Conservation (phyloP, 805 yeast genomes). For the Ogataea paraovalis region DNA sequence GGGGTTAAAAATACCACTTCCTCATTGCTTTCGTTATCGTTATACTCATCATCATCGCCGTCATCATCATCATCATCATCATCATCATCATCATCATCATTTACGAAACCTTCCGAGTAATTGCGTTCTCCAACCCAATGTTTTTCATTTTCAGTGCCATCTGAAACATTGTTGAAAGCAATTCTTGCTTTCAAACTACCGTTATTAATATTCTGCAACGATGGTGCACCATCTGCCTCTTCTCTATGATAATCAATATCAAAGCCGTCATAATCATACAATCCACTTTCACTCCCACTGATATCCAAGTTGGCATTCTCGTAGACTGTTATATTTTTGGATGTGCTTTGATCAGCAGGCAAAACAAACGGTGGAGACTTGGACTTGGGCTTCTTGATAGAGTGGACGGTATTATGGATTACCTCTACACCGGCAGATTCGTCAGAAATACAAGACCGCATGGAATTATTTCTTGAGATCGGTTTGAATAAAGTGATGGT, state of each 20-base stretch:
- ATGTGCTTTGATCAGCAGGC: background rate
- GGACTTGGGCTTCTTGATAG: background rate
- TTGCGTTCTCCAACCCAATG: background rate
- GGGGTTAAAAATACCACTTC: constrained; percentile 15
- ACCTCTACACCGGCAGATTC: background rate
- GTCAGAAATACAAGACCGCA: background rate
- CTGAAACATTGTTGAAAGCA: background rate
- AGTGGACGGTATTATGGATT: background rate
- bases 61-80: too few relatives aligned
- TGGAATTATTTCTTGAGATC: constrained; percentile 4
- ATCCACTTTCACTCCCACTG: constrained; percentile 12
- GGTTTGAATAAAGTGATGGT: constrained; percentile 31
- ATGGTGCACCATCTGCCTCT: constrained; percentile 2
- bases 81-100: background rate
- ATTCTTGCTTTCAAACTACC: background rate
- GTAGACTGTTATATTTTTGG: constrained; percentile 2
- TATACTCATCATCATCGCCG: constrained; percentile 1
- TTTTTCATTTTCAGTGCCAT: background rate
- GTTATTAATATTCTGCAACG: background rate
- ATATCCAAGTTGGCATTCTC: constrained; percentile 11
- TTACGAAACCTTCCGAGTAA: background rate
- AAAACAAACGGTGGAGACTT: background rate
- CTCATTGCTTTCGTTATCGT: constrained; percentile 1
- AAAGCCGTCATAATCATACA: constrained; percentile 1
- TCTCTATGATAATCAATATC: constrained; percentile 4